phyloP scores from a whole-genome alignment of 768 basidiomycete genomes.

The Lactarius hatsudake region DNA sequence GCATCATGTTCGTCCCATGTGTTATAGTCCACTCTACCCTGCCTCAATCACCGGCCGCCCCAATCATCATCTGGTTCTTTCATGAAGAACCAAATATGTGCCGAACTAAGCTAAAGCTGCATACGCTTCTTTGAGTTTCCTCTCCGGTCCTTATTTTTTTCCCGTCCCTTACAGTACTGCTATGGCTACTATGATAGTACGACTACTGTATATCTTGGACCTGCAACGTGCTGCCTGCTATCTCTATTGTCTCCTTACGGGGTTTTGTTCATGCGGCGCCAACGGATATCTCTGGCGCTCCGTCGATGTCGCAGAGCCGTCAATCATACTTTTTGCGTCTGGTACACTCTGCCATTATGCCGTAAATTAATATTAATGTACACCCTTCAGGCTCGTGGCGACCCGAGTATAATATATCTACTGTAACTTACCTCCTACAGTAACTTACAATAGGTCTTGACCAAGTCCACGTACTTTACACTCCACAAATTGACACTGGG shows the following conservation, averaged over 20 bases:
- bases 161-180: not conserved
- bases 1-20: not conserved
- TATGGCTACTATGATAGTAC: too few relatives aligned
- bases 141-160: not conserved
- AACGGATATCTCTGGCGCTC: conserved; percentile 12
- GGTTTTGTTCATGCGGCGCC: not conserved
- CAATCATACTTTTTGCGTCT: conserved; percentile 8
- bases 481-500: not conserved
- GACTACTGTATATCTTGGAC: not conserved
- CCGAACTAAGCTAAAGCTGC: not conserved
- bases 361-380: not conserved
- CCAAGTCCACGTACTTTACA: not conserved
- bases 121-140: not conserved
- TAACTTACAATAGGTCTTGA: too few relatives aligned
- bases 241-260: not conserved
- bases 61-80: not conserved
- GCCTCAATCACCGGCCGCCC: not conserved
- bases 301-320: conserved; percentile 5
- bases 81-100: too few relatives aligned
- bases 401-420: not conserved
- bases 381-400: not conserved
- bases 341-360: conserved; percentile 7
- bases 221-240: not conserved
- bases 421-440: too few relatives aligned
- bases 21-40: not conserved